Evolutionary conservation across 345 rosid genomes (phyloP).

Genomic region (Dovyalis caffra): DNA sequence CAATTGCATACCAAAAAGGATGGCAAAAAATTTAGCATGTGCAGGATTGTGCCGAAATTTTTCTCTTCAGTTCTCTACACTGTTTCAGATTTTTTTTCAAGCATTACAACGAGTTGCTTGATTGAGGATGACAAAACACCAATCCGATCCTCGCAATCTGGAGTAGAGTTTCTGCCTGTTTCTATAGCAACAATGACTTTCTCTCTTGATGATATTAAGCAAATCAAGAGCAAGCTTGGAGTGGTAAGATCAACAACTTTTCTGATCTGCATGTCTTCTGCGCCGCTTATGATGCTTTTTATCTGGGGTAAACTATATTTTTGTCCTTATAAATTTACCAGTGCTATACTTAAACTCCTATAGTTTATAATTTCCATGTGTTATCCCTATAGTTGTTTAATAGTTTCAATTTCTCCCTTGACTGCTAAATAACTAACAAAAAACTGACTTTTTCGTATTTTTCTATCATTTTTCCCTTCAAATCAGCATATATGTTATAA

Average conservation of each 20-base stretch:
- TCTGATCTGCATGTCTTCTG: too few species aligned
- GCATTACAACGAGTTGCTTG: conserved; percentile 27
- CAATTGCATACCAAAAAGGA: not conserved
- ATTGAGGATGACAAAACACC: conserved; percentile 35
- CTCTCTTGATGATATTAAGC: conserved; percentile 36
- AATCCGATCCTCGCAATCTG: conserved; percentile 30
- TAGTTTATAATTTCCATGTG: too few species aligned
- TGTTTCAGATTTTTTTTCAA: conserved; percentile 22
- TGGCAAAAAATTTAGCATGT: not conserved
- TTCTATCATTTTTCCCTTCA: too few species aligned
- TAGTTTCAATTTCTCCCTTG: too few species aligned
- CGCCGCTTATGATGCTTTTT: too few species aligned
- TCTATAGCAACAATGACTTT: conserved; percentile 21
- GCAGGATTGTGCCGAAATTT: not conserved
- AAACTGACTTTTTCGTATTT: too few species aligned
- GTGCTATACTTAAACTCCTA: too few species aligned
- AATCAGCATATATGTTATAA: too few species aligned
- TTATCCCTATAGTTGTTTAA: too few species aligned
- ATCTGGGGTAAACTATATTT: too few species aligned
- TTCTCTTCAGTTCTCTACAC: conserved; percentile 26
- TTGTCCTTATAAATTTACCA: too few species aligned
- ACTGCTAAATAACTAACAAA: too few species aligned
- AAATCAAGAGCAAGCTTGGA: conserved; percentile 35
- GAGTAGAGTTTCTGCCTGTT: conserved; percentile 35
- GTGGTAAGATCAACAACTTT: conserved; percentile 13